These are phyloP conservation scores for Begonia loranthoides DNA, from an alignment of 306 rosid genomes.

Conservation along the genomic window DNA sequence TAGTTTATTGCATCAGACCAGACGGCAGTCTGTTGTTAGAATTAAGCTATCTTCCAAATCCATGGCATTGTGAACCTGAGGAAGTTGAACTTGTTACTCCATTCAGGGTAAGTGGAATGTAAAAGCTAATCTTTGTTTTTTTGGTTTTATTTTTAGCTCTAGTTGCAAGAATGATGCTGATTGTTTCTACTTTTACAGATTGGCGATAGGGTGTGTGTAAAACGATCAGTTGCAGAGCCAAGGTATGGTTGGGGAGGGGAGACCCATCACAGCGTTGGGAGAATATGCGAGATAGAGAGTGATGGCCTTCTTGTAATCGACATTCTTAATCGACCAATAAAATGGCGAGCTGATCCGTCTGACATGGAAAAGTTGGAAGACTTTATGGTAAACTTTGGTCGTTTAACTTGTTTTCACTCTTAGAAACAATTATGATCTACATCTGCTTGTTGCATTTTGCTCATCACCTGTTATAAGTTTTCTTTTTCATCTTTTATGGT, in stretches of 20 bases:
- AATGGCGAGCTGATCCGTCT: slow-evolving; percentile 99
- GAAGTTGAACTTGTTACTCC: slow-evolving; percentile 93
- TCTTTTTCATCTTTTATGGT: neutral
- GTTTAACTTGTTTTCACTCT: neutral
- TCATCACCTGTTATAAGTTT: slow-evolving; percentile 8
- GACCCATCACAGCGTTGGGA: slow-evolving; percentile 96
- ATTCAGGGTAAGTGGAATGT: slow-evolving; percentile 46
- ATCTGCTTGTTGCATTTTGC: neutral
- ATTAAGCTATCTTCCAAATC: slow-evolving; percentile 89
- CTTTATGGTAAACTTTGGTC: slow-evolving; percentile 50
- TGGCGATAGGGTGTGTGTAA: slow-evolving; percentile 86
- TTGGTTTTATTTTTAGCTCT: slow-evolving; percentile 1
- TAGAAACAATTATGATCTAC: no score
- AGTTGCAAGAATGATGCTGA: slow-evolving; percentile 9
- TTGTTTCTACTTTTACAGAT: slow-evolving; percentile 39
- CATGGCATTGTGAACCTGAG: slow-evolving; percentile 99
- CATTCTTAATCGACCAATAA: slow-evolving; percentile 84
- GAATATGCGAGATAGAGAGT: slow-evolving; percentile 89
- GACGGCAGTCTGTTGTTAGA: slow-evolving; percentile 90
- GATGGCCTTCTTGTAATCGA: slow-evolving; percentile 91
- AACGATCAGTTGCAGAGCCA: slow-evolving; percentile 98
- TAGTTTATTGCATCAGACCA: slow-evolving; percentile 87
- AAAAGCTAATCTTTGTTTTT: slow-evolving; percentile 6
- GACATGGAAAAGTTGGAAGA: slow-evolving; percentile 98
- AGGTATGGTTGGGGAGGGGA: slow-evolving; percentile 99